Evolutionary conservation across 2,329 filamentous ascomycete species (phyloP), one percentile per base, ranked within the genome.

Genomic region (Apiospora rasikravindrae): DNA sequence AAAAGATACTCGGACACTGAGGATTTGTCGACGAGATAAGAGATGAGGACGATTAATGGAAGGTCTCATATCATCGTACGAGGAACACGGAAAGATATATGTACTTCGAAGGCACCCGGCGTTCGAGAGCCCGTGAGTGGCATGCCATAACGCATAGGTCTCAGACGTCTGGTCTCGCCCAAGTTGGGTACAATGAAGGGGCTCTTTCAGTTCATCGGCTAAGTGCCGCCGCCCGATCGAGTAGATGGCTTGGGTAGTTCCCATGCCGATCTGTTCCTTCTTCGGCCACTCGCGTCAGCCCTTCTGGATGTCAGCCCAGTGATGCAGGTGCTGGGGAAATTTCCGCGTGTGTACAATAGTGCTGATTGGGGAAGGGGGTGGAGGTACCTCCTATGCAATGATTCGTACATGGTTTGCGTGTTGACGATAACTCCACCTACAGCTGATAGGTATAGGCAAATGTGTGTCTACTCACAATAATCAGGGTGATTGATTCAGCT

Each of bases 61-160:
- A 40, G 57, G 33, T 64, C 57, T 40, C 29, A 64, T n/a, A 40
- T 40, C 2, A n/a, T 24, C 33, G 7, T n/a, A 13, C 33, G 57
- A 40, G 57, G 57, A 64, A 10, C 57, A 29, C 49, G 33, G 57
- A 40, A 40, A n/a, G 57, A 64, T 64, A 64, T 64, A 64, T 64
- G 57, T 40, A 64, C 33, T 49, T 11, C 45, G 10, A 10, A 49
- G 45, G 33, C 33, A n/a, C 4, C 33, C 57, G 33, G 33, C 33
- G n/a, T n/a, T 37, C 16, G 29, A 64, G 29, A 64, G 33, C 33
- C 57, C 33, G 33, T 64, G 57, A 4, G 10, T 64, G n/a, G 33
- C 22, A 64, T 64, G 57, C 40, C 57, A 40, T 40, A 64, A 40
- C 19, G 33, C 57, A 24, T 14, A 40, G 33, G 57, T 40, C 57